Evolutionary conservation across 768 basidiomycete genomes (phyloP).

Genomic region (Suillus weaverae): DNA sequence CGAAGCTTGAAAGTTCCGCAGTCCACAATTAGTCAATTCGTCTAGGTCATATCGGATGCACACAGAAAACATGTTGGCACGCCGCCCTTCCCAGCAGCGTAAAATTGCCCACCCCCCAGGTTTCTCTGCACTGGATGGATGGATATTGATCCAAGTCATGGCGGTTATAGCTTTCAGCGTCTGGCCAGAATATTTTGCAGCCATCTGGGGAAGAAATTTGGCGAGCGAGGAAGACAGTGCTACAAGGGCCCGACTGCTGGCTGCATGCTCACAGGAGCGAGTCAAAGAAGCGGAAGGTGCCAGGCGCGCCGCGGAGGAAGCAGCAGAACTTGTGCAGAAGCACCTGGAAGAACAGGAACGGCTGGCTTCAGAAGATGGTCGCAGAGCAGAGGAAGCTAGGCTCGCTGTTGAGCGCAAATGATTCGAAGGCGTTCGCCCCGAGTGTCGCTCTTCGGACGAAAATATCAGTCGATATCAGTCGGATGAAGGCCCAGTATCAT

Average conservation of each 20-base stretch:
- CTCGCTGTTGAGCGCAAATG: background rate
- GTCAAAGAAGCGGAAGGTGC: too few relatives aligned
- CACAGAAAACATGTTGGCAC: background rate
- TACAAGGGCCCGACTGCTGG: too few relatives aligned
- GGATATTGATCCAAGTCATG: too few relatives aligned
- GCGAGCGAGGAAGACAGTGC: too few relatives aligned
- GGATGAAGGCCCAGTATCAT: background rate
- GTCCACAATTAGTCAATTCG: background rate
- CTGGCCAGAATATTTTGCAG: too few relatives aligned
- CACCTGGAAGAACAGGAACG: background rate
- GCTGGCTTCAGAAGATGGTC: background rate
- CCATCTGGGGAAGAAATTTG: too few relatives aligned
- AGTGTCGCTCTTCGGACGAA: background rate
- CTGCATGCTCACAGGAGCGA: too few relatives aligned
- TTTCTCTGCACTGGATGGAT: background rate
- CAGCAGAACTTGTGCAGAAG: too few relatives aligned
- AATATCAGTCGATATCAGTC: background rate
- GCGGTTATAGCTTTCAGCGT: too few relatives aligned
- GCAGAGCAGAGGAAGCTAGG: background rate
- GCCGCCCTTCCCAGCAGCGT: background rate
- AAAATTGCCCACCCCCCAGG: background rate
- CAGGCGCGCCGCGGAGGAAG: too few relatives aligned
- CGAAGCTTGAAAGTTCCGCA: background rate
- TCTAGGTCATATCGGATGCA: background rate
- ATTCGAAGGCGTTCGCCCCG: background rate